Conservation (phyloP, 139 green algal genomes). For the Chlamydomonas sp. region DNA sequence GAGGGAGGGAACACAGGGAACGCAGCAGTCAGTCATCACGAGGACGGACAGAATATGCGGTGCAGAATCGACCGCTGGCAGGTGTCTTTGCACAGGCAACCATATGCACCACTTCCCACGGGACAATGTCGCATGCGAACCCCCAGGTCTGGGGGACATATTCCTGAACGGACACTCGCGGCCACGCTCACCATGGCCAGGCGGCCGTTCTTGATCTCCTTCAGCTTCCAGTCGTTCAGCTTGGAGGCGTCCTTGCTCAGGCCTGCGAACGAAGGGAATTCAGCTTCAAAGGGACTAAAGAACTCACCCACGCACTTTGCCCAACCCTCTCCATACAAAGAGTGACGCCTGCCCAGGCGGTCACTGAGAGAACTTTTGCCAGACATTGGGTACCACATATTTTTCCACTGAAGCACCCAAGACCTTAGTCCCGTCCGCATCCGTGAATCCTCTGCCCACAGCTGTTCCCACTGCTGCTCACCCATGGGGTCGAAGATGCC, state of each 20-base stretch:
- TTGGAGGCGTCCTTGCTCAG: slow-evolving; percentile 46
- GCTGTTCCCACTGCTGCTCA: neutral
- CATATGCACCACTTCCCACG: neutral
- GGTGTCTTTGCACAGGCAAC: neutral
- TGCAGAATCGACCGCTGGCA: too few species aligned
- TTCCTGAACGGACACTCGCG: too few species aligned
- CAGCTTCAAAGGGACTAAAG: slow-evolving; percentile 3
- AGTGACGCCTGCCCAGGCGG: too few species aligned
- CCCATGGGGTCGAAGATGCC: slow-evolving; percentile 85
- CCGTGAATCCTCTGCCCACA: too few species aligned
- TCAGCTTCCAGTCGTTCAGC: slow-evolving; percentile 70
- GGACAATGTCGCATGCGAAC: slow-evolving; percentile 56
- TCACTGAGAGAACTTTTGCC: too few species aligned
- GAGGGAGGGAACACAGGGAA: slow-evolving; percentile 28
- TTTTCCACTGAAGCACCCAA: too few species aligned
- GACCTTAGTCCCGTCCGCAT: too few species aligned
- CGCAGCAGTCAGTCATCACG: neutral
- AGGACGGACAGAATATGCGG: too few species aligned
- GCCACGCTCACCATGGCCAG: slow-evolving; percentile 61
- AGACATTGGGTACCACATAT: too few species aligned
- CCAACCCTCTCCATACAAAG: too few species aligned
- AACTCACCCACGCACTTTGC: slow-evolving; percentile 7
- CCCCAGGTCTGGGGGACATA: too few species aligned
- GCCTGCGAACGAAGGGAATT: neutral
- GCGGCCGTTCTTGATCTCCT: slow-evolving; percentile 82